Evolutionary conservation across 2,329 filamentous ascomycete genomes (phyloP), one percentile per base, ranked within the genome.

Genomic region (Dactylellina leptospora): DNA sequence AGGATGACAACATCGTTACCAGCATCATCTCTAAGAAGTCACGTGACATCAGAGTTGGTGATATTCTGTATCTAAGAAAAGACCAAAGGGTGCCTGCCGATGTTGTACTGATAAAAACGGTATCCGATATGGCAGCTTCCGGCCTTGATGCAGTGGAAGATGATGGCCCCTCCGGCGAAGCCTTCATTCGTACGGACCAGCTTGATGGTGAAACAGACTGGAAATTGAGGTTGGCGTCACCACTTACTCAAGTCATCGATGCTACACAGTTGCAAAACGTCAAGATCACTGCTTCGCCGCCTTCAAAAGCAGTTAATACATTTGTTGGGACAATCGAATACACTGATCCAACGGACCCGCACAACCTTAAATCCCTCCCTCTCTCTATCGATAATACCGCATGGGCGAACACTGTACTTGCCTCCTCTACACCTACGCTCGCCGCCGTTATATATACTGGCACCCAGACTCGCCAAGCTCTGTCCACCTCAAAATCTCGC

Each of bases 131-230:
- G 30, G 74, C 73, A 2, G 56, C 56, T 0, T 76, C 70, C 8
- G 76, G 75, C 10, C 74, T 76, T 3, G 73, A 66, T 6, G 74
- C 76, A 1, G 79, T 81, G 36, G 79, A 79, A 10, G 80, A 81
- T 16, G 77, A 72, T n/a, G 75, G 74, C 22, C 74, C 85, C n/a
- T 83, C 84, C 23, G 92, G 92, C 25, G 96, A 99, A 80, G 93
- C 93, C 0, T 99, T 99, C 77, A 97, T 99, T 78, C 87, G 95
- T 71, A 99, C 96, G 1, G 95, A 99, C 80, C 95, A 99, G 78
- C 84, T 99, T 8, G 95, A 99, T 77, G 95, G 95, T 76, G 95
- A 99, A 81, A 99, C 95, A 0, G 95, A 99, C 78, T 99, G 95
- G 96, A 99, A 99, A 81, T 83, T 99, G 63, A 88, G 96, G 27